These are phyloP conservation scores for Penicillium chermesinum DNA, from an alignment of 495 filamentous ascomycete genomes.

Conservation along the genomic window DNA sequence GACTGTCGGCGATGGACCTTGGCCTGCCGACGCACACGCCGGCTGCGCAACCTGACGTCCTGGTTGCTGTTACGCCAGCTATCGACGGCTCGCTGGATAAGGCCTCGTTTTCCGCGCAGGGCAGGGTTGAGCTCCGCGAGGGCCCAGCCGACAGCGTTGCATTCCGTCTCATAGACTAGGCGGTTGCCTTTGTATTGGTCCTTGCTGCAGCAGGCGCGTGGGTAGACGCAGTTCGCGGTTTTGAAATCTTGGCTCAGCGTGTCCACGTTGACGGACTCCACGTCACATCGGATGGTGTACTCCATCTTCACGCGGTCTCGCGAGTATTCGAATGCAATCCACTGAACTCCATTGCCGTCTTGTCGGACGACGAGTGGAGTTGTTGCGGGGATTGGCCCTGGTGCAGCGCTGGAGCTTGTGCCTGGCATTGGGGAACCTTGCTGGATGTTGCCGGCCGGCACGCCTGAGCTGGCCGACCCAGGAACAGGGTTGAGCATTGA, in stretches of 20 bases:
- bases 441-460: constrained; percentile 48
- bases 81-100: constrained; percentile 96
- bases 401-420: constrained; percentile 82
- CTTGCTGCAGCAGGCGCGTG: constrained; percentile 88
- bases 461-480: constrained; percentile 45
- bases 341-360: constrained; percentile 94
- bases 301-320: constrained; percentile 98
- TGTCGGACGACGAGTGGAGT: constrained; percentile 92
- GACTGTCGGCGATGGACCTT: constrained; percentile 81
- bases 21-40: constrained; percentile 87
- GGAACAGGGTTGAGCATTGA: constrained; percentile 39
- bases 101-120: constrained; percentile 83
- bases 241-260: constrained; percentile 83
- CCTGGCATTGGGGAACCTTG: constrained; percentile 28
- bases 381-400: constrained; percentile 97
- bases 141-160: constrained; percentile 97
- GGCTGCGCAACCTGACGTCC: constrained; percentile 81
- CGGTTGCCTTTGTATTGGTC: constrained; percentile 95
- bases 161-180: constrained; percentile 94
- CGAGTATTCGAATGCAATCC: constrained; percentile 99
- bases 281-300: constrained; percentile 96
- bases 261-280: constrained; percentile 92
- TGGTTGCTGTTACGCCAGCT: constrained; percentile 99
- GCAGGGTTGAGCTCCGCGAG: constrained; percentile 87
- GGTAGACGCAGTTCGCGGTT: constrained; percentile 96